Conservation (phyloP, 2,329 filamentous ascomycete species). For the Talaromyces pinophilus region DNA sequence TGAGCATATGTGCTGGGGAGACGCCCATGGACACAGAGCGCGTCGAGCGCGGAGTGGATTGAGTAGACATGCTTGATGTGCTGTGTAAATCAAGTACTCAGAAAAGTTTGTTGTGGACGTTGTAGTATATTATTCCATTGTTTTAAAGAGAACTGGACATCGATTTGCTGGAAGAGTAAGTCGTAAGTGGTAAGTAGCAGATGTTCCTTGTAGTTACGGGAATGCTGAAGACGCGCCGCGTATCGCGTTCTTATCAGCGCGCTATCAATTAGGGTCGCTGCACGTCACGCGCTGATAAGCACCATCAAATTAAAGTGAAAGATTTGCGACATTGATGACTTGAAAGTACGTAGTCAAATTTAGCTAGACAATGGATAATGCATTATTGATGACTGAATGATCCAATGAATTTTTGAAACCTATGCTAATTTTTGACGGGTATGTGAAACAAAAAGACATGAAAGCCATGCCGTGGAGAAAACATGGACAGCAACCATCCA, state of each 20-base stretch:
- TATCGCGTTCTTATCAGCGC: conserved; percentile 22
- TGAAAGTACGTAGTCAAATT: neutral
- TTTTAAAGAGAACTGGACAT: too few relatives aligned
- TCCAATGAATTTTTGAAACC: too few relatives aligned
- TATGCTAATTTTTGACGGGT: neutral
- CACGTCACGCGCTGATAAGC: conserved; percentile 19
- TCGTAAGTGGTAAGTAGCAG: neutral
- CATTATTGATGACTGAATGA: neutral
- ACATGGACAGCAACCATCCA: neutral
- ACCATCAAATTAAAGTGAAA: neutral
- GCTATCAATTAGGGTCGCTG: neutral
- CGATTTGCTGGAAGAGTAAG: neutral
- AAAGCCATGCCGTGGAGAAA: neutral
- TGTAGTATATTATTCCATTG: neutral
- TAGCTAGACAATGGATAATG: neutral
- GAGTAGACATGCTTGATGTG: conserved; percentile 18
- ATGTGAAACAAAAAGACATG: neutral
- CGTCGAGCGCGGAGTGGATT: conserved; percentile 23
- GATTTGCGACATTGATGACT: neutral
- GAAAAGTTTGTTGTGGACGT: neutral
- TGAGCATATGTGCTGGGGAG: conserved; percentile 17
- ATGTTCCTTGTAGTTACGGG: neutral
- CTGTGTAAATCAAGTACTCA: neutral
- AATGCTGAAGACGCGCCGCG: conserved; percentile 19
- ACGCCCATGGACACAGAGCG: conserved; percentile 6